Evolutionary conservation across 805 yeast species (phyloP).

Genomic region (Nakazawaea populi): DNA sequence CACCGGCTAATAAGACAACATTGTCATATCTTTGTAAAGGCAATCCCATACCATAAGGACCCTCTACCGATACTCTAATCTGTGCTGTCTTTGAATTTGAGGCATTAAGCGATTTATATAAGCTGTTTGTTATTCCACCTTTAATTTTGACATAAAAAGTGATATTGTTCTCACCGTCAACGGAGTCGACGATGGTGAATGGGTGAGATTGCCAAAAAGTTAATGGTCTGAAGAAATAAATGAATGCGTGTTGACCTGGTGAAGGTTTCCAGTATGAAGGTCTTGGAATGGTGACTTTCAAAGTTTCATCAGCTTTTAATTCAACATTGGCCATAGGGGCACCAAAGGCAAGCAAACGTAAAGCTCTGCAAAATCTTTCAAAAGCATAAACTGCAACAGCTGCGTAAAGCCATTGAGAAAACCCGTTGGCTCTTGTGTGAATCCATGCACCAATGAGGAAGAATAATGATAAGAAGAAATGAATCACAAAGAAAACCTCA

Average conservation of each 20-base stretch:
- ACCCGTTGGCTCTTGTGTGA: constrained; percentile 20
- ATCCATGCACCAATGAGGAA: constrained; percentile 38
- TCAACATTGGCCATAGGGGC: constrained; percentile 30
- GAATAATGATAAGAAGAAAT: constrained; percentile 32
- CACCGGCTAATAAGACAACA: constrained; percentile 42
- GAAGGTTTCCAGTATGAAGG: constrained; percentile 37
- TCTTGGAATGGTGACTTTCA: constrained; percentile 39
- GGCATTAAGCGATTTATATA: constrained; percentile 18
- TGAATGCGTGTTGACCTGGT: constrained; percentile 33
- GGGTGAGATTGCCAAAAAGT: constrained; percentile 43
- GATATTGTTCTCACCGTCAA: constrained; percentile 15
- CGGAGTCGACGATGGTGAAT: constrained; percentile 28
- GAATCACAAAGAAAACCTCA: constrained; percentile 33
- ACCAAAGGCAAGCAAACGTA: constrained; percentile 30
- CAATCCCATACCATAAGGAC: constrained; percentile 50
- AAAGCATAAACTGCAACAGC: constrained; percentile 26
- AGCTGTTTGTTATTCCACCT: constrained; percentile 29
- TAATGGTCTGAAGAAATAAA: constrained; percentile 32
- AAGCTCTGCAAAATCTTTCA: constrained; percentile 29
- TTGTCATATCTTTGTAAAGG: constrained; percentile 32
- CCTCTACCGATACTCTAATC: constrained; percentile 45
- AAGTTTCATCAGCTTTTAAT: constrained; percentile 37
- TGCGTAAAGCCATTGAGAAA: neutral
- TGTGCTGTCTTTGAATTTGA: constrained; percentile 21
- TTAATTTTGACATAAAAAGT: constrained; percentile 30